phyloP scores from a whole-genome alignment of 495 filamentous ascomycete species.

The Lophiostoma macrostomum region DNA sequence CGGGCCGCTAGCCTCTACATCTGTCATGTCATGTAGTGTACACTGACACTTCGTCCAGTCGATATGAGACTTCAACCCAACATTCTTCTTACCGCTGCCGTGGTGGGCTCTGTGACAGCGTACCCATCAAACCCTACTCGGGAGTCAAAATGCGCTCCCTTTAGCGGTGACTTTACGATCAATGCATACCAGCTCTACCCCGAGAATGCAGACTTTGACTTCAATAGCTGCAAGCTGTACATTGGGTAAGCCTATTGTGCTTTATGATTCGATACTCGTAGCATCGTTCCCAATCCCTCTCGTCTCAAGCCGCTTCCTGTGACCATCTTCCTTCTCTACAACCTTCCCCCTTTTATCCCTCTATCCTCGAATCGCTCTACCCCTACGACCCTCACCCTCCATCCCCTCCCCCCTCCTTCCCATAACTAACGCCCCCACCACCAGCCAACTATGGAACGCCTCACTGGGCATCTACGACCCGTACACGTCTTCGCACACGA shows the following conservation, averaged over 20 bases:
- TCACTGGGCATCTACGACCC: conserved; percentile 31
- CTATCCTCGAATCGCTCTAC: background rate
- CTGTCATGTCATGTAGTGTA: too few relatives aligned
- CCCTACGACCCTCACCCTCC: background rate
- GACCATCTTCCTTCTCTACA: too few relatives aligned
- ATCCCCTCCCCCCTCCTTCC: too few relatives aligned
- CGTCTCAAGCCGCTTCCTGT: too few relatives aligned
- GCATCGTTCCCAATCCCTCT: too few relatives aligned
- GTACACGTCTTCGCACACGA: too few relatives aligned
- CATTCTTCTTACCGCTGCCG: background rate
- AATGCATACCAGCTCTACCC: conserved; percentile 26
- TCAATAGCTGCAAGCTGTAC: conserved; percentile 23
- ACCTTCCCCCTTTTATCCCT: background rate
- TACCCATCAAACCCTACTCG: background rate
- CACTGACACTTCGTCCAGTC: too few relatives aligned
- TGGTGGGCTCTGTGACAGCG: background rate
- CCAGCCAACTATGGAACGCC: conserved; percentile 31
- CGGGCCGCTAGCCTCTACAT: too few relatives aligned
- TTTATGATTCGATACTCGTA: too few relatives aligned
- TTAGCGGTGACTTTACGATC: conserved; percentile 22
- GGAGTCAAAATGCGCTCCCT: conserved; percentile 9
- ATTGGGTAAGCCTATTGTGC: conserved; percentile 24
- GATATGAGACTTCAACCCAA: too few relatives aligned
- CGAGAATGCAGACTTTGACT: conserved; percentile 28
- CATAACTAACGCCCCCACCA: too few relatives aligned